Percentiles rank a stretch among this genome's conserved stretches.
Conservation (phyloP, 768 basidiomycete genomes). For the Hypsizygus marmoreus region DNA sequence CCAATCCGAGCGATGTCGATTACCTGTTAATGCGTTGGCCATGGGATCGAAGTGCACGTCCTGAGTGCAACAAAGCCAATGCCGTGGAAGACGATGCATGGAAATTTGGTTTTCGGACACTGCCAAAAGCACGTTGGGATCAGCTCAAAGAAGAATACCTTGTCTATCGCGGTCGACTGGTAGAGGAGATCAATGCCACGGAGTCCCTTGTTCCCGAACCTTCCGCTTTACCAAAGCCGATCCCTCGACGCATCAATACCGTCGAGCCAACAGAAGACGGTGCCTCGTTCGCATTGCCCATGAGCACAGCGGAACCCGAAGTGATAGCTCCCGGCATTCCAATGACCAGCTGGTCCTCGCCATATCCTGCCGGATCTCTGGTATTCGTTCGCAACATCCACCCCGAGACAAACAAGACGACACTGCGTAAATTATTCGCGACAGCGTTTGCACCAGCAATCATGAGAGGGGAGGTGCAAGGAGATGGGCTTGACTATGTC, state of each 20-base stretch:
- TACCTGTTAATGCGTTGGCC: slow-evolving; percentile 56
- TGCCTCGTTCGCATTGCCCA: background rate
- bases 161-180: slow-evolving; percentile 55
- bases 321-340: background rate
- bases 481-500: slow-evolving; percentile 66
- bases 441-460: slow-evolving; percentile 33
- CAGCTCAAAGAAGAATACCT: slow-evolving; percentile 69
- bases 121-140: slow-evolving; percentile 65
- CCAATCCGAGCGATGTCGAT: slow-evolving; percentile 37
- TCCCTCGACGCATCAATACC: background rate
- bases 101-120: slow-evolving; percentile 60
- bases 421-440: slow-evolving; percentile 61
- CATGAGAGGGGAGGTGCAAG: slow-evolving; percentile 6
- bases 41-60: slow-evolving; percentile 45
- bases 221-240: background rate
- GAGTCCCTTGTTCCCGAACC: slow-evolving; percentile 29
- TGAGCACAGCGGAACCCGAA: slow-evolving; percentile 6
- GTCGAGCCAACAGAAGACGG: background rate
- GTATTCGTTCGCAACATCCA: slow-evolving; percentile 73
- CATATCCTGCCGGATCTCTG: slow-evolving; percentile 67
- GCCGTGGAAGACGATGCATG: slow-evolving; percentile 39
- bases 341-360: slow-evolving; percentile 28
- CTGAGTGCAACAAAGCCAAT: background rate
- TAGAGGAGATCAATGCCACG: slow-evolving; percentile 44
- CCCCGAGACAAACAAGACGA: slow-evolving; percentile 79